Conservation (phyloP, 2,329 filamentous ascomycete species). For the Penicillium glabrum region DNA sequence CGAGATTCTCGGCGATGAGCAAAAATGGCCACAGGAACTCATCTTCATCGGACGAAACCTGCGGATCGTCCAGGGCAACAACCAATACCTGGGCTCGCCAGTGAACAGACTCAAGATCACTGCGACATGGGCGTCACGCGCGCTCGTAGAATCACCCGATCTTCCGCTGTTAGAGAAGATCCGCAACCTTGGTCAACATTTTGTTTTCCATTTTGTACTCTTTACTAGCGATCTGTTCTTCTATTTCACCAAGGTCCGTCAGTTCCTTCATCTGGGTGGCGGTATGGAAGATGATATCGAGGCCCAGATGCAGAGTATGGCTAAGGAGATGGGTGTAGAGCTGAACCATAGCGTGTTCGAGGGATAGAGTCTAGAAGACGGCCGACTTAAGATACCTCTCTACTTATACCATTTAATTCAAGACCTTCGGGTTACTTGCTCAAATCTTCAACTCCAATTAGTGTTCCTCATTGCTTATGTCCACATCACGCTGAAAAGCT, state of each 20-base stretch:
- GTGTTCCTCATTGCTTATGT: background rate
- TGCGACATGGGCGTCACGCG: conserved; percentile 81
- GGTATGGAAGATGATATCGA: conserved; percentile 97
- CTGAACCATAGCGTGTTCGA: conserved; percentile 87
- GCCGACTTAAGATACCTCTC: background rate
- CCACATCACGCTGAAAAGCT: conserved; percentile 9
- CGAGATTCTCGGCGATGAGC: conserved; percentile 78
- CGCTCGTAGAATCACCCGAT: conserved; percentile 72
- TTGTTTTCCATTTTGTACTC: conserved; percentile 79
- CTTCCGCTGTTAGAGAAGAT: conserved; percentile 63
- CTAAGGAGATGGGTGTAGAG: conserved; percentile 88
- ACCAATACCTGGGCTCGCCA: conserved; percentile 83
- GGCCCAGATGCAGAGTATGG: conserved; percentile 79
- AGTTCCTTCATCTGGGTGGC: conserved; percentile 71
- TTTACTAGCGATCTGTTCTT: conserved; percentile 77
- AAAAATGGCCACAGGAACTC: conserved; percentile 85
- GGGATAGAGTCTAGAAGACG: conserved; percentile 54
- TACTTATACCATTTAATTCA: background rate
- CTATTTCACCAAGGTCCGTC: conserved; percentile 74
- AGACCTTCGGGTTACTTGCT: background rate
- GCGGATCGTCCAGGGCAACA: conserved; percentile 90
- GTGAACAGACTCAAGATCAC: conserved; percentile 94
- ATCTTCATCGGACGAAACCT: conserved; percentile 91
- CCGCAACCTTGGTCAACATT: conserved; percentile 70
- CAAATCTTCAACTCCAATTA: background rate